These are phyloP conservation scores for Fusarium annulatum DNA, from an alignment of 2,329 filamentous ascomycete genomes.

Conservation along the genomic window DNA sequence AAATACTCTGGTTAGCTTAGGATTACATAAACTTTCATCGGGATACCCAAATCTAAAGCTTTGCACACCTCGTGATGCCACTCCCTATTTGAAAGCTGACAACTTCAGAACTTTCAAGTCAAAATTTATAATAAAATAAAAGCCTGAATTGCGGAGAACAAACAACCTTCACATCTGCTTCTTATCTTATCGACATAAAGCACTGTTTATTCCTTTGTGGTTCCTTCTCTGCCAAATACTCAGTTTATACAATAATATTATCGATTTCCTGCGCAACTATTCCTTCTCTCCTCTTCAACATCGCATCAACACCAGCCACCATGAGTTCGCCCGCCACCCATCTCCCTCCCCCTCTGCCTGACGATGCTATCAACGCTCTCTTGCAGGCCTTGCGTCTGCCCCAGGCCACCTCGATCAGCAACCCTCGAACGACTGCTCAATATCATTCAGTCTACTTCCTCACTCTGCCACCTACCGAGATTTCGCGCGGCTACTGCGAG, in stretches of 20 bases:
- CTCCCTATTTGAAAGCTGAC: rapidly evolving
- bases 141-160: too few species aligned
- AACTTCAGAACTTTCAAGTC: background rate
- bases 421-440: background rate
- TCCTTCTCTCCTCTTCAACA: background rate
- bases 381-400: background rate
- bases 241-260: background rate
- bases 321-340: background rate
- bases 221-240: background rate
- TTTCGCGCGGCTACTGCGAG: background rate
- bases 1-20: background rate
- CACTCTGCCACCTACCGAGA: background rate
- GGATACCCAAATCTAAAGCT: rapidly evolving
- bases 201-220: rapidly evolving
- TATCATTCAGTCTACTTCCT: background rate
- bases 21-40: rapidly evolving
- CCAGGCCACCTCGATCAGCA: rapidly evolving
- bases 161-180: rapidly evolving
- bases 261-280: rapidly evolving
- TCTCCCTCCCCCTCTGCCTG: rapidly evolving
- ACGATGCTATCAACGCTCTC: rapidly evolving
- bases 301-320: background rate
- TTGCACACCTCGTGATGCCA: rapidly evolving
- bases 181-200: too few species aligned
- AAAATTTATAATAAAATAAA: background rate